Evolutionary conservation across 1,139 yeast genomes (phyloP).

Genomic region (Lodderomyces orthopsilosis): DNA sequence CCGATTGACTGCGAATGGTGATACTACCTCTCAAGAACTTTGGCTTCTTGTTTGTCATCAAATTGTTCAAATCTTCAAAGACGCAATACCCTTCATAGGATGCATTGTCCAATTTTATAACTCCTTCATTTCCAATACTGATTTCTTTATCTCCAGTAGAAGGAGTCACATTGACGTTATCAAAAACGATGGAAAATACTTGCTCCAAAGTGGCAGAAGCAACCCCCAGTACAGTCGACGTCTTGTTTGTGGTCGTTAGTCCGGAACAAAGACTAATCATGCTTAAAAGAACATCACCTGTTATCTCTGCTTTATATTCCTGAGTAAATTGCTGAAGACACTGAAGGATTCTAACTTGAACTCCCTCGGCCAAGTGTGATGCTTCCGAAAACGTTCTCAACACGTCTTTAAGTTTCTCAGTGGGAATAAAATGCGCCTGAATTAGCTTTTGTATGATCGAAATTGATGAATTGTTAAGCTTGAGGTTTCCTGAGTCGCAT

Average conservation of each 20-base stretch:
- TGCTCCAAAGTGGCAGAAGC: constrained; percentile 94
- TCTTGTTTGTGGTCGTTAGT: constrained; percentile 65
- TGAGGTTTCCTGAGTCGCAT: constrained; percentile 71
- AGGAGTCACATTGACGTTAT: constrained; percentile 31
- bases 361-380: constrained; percentile 72
- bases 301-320: constrained; percentile 53
- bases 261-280: constrained; percentile 70
- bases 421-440: constrained; percentile 46
- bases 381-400: constrained; percentile 72
- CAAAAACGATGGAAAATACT: constrained; percentile 71
- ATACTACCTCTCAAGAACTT: constrained; percentile 42
- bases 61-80: constrained; percentile 66
- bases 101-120: constrained; percentile 44
- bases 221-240: constrained; percentile 80
- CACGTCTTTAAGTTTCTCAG: constrained; percentile 48
- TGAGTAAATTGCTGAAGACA: constrained; percentile 74
- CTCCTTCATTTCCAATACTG: constrained; percentile 43
- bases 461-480: constrained; percentile 67
- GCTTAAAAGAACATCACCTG: constrained; percentile 55
- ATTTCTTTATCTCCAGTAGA: constrained; percentile 25
- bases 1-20: constrained; percentile 62
- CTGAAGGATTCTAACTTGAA: constrained; percentile 85
- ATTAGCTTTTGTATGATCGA: constrained; percentile 66
- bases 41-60: constrained; percentile 61
- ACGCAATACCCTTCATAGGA: constrained; percentile 70